These are phyloP conservation scores for Botrytis elliptica DNA, from an alignment of 2,329 filamentous ascomycete genomes.

Conservation along the genomic window DNA sequence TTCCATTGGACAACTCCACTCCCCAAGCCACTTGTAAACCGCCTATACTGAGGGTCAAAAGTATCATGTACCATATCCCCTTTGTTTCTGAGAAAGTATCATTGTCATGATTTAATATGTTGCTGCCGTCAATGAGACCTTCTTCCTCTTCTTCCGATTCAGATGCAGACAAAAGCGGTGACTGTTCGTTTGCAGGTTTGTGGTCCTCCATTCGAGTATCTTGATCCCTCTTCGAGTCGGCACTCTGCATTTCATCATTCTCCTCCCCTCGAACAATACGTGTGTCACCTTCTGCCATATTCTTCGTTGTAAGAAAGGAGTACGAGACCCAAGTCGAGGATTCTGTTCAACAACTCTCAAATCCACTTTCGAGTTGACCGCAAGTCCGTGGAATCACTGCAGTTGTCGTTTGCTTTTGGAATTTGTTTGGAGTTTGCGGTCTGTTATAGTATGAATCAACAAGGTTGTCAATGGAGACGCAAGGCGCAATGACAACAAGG, in stretches of 20 bases:
- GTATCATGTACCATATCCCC: conserved; percentile 79
- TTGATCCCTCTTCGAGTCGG: background rate
- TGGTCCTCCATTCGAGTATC: conserved; percentile 8
- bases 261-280: conserved; percentile 17
- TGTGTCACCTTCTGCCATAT: conserved; percentile 27
- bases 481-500: background rate
- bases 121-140: conserved; percentile 39
- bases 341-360: background rate
- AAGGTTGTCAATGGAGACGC: background rate
- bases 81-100: conserved; percentile 64
- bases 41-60: conserved; percentile 83
- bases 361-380: background rate
- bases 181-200: conserved; percentile 46
- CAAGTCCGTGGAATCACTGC: background rate
- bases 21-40: conserved; percentile 95
- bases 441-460: background rate
- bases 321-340: background rate
- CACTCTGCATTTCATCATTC: conserved; percentile 16
- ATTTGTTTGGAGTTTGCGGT: background rate
- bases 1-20: conserved; percentile 90
- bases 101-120: conserved; percentile 44
- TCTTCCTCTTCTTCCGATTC: conserved; percentile 41
- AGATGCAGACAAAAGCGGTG: conserved; percentile 49
- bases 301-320: background rate
- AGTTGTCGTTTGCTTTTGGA: background rate